Evolutionary conservation across 495 filamentous ascomycete species (phyloP).

Genomic region (Podospora didyma): DNA sequence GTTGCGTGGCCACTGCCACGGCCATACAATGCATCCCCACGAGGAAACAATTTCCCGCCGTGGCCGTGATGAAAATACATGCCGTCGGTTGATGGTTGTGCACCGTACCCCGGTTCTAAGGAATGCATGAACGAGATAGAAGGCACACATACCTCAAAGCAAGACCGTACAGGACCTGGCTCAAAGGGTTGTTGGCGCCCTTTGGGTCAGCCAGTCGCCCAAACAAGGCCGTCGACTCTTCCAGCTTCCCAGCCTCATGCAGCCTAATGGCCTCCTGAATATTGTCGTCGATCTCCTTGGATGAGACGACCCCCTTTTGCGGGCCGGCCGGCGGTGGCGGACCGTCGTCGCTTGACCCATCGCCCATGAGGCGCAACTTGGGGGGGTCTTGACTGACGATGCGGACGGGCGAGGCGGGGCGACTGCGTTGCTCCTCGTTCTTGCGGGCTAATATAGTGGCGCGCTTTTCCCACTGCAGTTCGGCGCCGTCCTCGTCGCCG

Average conservation of each 20-base stretch:
- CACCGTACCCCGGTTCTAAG: too few species aligned
- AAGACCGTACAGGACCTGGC: slow-evolving; percentile 94
- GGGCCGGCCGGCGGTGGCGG: slow-evolving; percentile 7
- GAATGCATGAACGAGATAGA: too few species aligned
- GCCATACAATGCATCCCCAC: slow-evolving; percentile 13
- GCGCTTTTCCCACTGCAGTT: slow-evolving; percentile 75
- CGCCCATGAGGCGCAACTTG: slow-evolving; percentile 20
- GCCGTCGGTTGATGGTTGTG: background rate
- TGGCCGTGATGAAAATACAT: slow-evolving; percentile 5
- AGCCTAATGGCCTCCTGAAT: slow-evolving; percentile 96
- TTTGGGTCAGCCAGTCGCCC: slow-evolving; percentile 79
- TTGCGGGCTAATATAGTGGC: slow-evolving; percentile 77
- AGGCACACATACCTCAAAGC: slow-evolving; percentile 67
- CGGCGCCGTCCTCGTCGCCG: slow-evolving; percentile 38
- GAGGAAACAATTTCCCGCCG: background rate
- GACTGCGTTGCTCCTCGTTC: slow-evolving; percentile 50
- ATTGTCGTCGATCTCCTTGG: slow-evolving; percentile 60
- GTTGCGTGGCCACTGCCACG: slow-evolving; percentile 12
- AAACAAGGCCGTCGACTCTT: slow-evolving; percentile 80
- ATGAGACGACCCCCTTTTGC: slow-evolving; percentile 33
- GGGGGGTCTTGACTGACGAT: slow-evolving; percentile 19
- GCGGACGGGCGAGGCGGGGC: slow-evolving; percentile 29
- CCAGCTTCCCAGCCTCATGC: slow-evolving; percentile 77
- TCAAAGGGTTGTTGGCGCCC: slow-evolving; percentile 85
- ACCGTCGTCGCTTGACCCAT: slow-evolving; percentile 13